Evolutionary conservation across 1,284 basidiomycete species (phyloP), one percentile per base, ranked within the genome.

Genomic region (Cryptococcus sp.): DNA sequence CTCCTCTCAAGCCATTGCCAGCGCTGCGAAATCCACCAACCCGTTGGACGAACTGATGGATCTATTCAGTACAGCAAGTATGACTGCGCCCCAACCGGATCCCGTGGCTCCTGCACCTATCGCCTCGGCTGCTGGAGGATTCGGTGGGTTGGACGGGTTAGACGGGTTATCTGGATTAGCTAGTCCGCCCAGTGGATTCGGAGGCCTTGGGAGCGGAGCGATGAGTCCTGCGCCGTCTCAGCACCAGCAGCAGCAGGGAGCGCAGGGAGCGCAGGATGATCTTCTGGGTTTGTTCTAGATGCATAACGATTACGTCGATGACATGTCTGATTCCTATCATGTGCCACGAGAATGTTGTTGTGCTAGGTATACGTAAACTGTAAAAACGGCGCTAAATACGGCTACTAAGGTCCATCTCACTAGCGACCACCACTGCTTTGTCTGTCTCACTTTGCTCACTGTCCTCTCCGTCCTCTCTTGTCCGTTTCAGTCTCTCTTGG

Each of bases 31-130:
- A 61, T 68, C 78, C n/a, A 71, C 75, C 60, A 95, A 95, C 75
- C 93, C 93, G 2, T 82, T 95, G 46, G 93, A 95, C 78, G 91
- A 92, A 74, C 82, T 94, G 11, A 91, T 93, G 30, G 91, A 90
- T 16, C 88, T 93, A 65, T 94, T 94, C 77, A 89, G 89, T 16
- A 79, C 67, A 22, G 63, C 79, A 3, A 79, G 78, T 35, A 76
- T 84, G 63, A 75, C 77, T n/a, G 63, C 75, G 4, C 67, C 73
- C 7, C 42, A 56, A 8, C 45, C 54, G 47, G 59, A 62, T 35
- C 63, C 67, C 23, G 51, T 57, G 3, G 59, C 61, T 10, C 68
- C 66, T 5, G 48, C 57, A 30, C 40, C 51, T 15, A 48, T 47
- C 22, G 41, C 50, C 16, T 19, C 45, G 19, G 42, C 54, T 17